Percentiles rank a stretch among this genome's conserved stretches.
Evolutionary conservation across 2,329 filamentous ascomycete species (phyloP).

Genomic region (Teratosphaeria zuluensis): DNA sequence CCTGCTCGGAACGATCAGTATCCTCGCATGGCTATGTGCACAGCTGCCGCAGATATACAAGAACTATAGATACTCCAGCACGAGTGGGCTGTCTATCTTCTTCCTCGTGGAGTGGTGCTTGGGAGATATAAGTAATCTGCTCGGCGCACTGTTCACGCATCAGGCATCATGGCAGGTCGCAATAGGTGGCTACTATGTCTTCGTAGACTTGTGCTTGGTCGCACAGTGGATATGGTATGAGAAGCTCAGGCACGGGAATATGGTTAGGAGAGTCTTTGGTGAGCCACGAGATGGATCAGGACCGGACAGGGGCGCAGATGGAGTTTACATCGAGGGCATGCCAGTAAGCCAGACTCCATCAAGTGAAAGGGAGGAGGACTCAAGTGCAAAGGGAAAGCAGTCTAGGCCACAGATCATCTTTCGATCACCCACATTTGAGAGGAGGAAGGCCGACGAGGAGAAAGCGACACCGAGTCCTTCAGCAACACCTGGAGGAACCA

Average conservation of each 20-base stretch:
- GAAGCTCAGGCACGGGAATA: conserved; percentile 41
- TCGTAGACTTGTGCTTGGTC: conserved; percentile 53
- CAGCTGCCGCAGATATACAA: conserved; percentile 62
- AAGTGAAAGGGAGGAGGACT: neutral
- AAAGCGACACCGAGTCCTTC: conserved; percentile 12
- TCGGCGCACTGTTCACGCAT: conserved; percentile 53
- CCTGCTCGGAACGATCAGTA: conserved; percentile 50
- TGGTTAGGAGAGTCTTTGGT: conserved; percentile 28
- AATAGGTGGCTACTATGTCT: conserved; percentile 56
- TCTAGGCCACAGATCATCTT: conserved; percentile 22
- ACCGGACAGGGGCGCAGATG: conserved; percentile 13
- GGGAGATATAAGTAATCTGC: conserved; percentile 53
- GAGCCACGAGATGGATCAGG: conserved; percentile 10
- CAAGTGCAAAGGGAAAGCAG: conserved; percentile 4
- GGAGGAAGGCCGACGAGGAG: conserved; percentile 15
- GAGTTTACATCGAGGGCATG: conserved; percentile 25
- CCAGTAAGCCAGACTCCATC: conserved; percentile 7
- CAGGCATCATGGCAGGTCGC: conserved; percentile 60
- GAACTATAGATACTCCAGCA: conserved; percentile 54
- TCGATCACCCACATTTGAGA: conserved; percentile 20
- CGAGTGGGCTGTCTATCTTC: conserved; percentile 54
- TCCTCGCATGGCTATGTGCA: conserved; percentile 59
- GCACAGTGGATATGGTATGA: conserved; percentile 59
- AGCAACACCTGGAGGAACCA: conserved; percentile 15
- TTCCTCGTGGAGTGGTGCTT: conserved; percentile 58